phyloP scores from a whole-genome alignment of 2,329 filamentous ascomycete species.

The Fusarium keratoplasticum region DNA sequence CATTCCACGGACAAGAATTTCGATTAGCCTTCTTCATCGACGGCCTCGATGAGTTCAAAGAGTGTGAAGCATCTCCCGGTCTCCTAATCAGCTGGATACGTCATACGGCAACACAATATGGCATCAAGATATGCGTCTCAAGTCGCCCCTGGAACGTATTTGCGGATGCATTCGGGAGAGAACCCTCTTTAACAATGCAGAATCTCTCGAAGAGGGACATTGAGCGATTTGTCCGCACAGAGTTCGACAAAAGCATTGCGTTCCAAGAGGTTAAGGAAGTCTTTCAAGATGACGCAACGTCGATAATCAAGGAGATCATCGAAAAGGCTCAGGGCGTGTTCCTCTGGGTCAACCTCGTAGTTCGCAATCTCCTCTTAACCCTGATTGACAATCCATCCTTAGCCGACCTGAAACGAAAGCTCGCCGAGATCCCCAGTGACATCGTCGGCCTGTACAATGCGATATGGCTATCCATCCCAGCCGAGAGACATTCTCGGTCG shows the following conservation, averaged over 20 bases:
- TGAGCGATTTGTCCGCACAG: not conserved
- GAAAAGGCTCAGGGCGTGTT: not conserved
- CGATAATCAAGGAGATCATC: not conserved
- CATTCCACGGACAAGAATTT: not conserved
- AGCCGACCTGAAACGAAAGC: not conserved
- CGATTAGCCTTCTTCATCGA: not conserved
- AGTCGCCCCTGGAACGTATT: not conserved
- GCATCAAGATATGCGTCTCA: not conserved
- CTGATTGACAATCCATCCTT: not conserved
- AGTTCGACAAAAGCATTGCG: not conserved
- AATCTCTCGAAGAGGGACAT: not conserved
- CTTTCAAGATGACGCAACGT: not conserved
- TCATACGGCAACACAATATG: not conserved
- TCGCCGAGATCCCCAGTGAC: not conserved
- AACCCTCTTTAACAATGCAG: not conserved
- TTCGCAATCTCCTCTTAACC: not conserved
- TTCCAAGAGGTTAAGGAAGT: not conserved
- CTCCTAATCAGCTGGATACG: not conserved
- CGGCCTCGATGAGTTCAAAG: not conserved
- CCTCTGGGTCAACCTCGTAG: not conserved
- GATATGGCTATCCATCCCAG: not conserved
- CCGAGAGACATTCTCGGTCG: not conserved
- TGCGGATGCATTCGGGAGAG: not conserved
- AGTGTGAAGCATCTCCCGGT: not conserved
- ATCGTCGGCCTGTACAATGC: not conserved